These are phyloP conservation scores for Ustilago nuda DNA, from an alignment of 1,284 basidiomycete genomes.

Conservation along the genomic window DNA sequence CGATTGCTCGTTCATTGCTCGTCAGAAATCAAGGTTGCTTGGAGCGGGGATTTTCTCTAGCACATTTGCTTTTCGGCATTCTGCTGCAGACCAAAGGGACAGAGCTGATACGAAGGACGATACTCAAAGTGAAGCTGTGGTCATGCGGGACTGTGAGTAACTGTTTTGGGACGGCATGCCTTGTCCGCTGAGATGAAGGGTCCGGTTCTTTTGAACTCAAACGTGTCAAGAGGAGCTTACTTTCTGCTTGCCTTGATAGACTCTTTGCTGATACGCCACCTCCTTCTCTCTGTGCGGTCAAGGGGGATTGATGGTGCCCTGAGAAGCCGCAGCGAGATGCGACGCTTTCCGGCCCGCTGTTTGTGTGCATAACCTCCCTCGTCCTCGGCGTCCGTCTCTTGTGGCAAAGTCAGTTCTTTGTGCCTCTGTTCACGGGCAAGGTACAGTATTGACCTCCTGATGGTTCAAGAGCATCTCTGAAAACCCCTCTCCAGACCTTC, in stretches of 20 bases:
- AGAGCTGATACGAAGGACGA: too few relatives aligned
- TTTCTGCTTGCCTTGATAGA: not conserved
- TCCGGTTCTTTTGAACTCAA: not conserved
- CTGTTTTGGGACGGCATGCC: too few relatives aligned
- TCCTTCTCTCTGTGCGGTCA: not conserved
- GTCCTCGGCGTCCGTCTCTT: not conserved
- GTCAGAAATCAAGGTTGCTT: too few relatives aligned
- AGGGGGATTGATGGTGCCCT: not conserved
- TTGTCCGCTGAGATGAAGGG: not conserved
- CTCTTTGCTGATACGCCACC: not conserved
- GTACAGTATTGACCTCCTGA: not conserved
- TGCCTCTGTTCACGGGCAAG: not conserved
- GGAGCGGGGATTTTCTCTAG: too few relatives aligned
- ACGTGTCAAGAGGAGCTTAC: slow-evolving; percentile 1
- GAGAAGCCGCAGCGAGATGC: not conserved
- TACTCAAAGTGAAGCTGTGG: too few relatives aligned
- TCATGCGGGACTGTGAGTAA: too few relatives aligned
- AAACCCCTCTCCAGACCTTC: not conserved
- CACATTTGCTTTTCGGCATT: too few relatives aligned
- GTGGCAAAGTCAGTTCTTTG: not conserved
- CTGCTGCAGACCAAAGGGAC: too few relatives aligned
- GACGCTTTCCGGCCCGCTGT: too few relatives aligned
- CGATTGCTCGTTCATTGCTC: too few relatives aligned
- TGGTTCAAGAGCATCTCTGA: not conserved
- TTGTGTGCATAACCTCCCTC: not conserved